Evolutionary conservation across 495 filamentous ascomycete genomes (phyloP).

Genomic region (Chaetomidium leptoderma): DNA sequence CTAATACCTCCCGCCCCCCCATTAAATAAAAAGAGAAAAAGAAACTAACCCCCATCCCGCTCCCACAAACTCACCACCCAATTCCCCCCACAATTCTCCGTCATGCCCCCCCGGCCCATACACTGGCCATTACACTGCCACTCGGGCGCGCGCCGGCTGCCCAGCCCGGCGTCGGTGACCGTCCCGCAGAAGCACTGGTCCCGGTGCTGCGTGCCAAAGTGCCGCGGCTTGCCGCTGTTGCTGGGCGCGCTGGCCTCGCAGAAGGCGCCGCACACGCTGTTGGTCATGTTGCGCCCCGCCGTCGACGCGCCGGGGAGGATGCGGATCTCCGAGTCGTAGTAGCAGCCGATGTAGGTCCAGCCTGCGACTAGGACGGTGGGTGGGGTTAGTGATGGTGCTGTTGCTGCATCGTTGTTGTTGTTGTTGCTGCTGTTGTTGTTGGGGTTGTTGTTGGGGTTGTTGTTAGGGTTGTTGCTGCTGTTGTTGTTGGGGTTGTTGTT

Average conservation of each 20-base stretch:
- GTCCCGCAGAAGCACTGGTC: background rate
- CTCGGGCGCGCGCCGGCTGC: background rate
- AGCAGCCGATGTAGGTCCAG: constrained; percentile 11
- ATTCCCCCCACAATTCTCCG: constrained; percentile 5
- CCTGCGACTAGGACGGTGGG: background rate
- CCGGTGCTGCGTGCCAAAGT: constrained; percentile 6
- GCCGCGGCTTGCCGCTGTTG: background rate
- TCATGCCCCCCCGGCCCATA: background rate
- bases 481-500: background rate
- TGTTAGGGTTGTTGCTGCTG: background rate
- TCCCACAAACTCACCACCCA: constrained; percentile 11
- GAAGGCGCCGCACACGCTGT: background rate
- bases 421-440: background rate
- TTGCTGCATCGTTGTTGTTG: background rate
- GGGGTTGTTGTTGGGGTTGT: background rate
- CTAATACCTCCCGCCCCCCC: too few species aligned
- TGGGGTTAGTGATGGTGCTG: background rate
- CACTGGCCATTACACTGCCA: background rate
- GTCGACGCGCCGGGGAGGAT: background rate
- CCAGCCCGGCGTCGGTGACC: background rate
- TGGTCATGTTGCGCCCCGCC: constrained; percentile 1
- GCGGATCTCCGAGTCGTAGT: constrained; percentile 1
- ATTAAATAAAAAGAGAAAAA: background rate
- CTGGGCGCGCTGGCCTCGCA: background rate
- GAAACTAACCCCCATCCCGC: background rate